A percentile compares a stretch with the other conserved stretches of the same genome.
phyloP scores from a whole-genome alignment of 257 asterid genomes.

The Gynochthodes officinalis region DNA sequence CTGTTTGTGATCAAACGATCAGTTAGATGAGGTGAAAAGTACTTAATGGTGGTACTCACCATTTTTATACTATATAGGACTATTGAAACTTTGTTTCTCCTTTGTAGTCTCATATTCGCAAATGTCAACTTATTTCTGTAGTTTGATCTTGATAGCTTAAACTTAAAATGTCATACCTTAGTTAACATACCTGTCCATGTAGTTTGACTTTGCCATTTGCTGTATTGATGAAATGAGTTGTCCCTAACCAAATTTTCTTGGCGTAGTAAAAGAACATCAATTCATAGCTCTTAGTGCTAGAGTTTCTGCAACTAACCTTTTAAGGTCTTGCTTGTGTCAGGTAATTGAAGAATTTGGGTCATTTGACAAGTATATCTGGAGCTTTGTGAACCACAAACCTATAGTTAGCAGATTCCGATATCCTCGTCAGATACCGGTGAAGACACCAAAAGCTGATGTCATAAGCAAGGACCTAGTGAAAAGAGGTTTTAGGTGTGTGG shows the following conservation, averaged over 20 bases:
- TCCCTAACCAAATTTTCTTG: slow-evolving; percentile 6
- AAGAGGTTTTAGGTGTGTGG: slow-evolving; percentile 39
- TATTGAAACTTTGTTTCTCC: background rate
- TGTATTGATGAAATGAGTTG: background rate
- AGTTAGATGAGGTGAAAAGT: slow-evolving; percentile 23
- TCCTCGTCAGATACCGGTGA: slow-evolving; percentile 40
- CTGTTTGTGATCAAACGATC: slow-evolving; percentile 9
- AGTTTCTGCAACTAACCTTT: slow-evolving; percentile 18
- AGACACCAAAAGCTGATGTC: slow-evolving; percentile 43
- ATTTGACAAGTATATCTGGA: slow-evolving; percentile 41
- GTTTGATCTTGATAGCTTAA: background rate
- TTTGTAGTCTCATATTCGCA: background rate
- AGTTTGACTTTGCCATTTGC: background rate
- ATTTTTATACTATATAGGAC: background rate
- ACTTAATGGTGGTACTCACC: slow-evolving; percentile 22
- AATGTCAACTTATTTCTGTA: slow-evolving; percentile 1
- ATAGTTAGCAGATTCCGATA: slow-evolving; percentile 30
- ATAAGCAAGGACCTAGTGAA: slow-evolving; percentile 45
- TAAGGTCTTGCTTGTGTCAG: slow-evolving; percentile 22
- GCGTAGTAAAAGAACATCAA: slow-evolving; percentile 3
- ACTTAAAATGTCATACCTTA: too few relatives aligned
- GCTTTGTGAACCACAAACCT: slow-evolving; percentile 41
- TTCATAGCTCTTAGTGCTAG: slow-evolving; percentile 2
- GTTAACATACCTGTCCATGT: background rate
- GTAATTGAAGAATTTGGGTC: slow-evolving; percentile 44